phyloP scores from a whole-genome alignment of 2,329 filamentous ascomycete genomes.

The Arthroderma sp. region DNA sequence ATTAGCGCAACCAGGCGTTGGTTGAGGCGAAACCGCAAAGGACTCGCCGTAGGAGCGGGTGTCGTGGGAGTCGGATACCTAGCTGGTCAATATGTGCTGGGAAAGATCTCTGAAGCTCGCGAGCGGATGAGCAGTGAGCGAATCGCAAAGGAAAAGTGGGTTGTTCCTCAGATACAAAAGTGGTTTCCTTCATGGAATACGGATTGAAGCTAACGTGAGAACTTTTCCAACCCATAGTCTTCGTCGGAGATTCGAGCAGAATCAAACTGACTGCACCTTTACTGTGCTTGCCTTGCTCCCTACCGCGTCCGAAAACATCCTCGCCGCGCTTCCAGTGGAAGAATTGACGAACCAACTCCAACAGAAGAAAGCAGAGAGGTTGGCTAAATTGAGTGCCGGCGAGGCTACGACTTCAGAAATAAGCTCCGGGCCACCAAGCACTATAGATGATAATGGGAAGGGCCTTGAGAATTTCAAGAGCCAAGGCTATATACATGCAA shows the following conservation, averaged over 20 bases:
- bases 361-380: conserved; percentile 69
- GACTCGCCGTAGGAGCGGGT: conserved; percentile 74
- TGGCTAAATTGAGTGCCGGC: conserved; percentile 44
- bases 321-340: conserved; percentile 80
- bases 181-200: not conserved
- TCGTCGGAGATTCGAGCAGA: conserved; percentile 91
- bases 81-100: conserved; percentile 80
- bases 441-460: conserved; percentile 69
- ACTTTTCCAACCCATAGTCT: conserved; percentile 45
- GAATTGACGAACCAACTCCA: conserved; percentile 87
- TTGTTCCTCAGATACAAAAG: not conserved
- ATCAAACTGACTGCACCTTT: conserved; percentile 97
- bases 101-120: conserved; percentile 81
- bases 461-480: conserved; percentile 65
- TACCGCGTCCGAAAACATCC: conserved; percentile 77
- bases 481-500: conserved; percentile 71
- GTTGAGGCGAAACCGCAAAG: conserved; percentile 82
- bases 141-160: conserved; percentile 91
- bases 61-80: conserved; percentile 83
- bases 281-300: conserved; percentile 92
- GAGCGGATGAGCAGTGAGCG: conserved; percentile 95
- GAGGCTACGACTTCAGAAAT: conserved; percentile 45
- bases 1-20: conserved; percentile 69
- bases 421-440: conserved; percentile 48
- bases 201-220: not conserved